Evolutionary conservation across 2,329 filamentous ascomycete genomes (phyloP).

Genomic region (Penicillium olsonii): DNA sequence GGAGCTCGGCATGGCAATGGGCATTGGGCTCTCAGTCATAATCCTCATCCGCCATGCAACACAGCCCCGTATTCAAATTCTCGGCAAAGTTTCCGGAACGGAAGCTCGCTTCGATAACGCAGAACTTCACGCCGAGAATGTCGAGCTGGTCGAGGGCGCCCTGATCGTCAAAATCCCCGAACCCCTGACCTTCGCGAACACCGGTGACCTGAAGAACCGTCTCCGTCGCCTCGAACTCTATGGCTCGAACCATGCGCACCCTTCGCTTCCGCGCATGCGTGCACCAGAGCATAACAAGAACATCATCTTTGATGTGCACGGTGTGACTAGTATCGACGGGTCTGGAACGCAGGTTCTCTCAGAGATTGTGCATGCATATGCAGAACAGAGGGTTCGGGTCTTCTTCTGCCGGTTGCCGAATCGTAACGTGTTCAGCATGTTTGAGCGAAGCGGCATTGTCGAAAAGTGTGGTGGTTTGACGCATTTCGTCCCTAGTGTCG

Average conservation of each 20-base stretch:
- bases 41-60: conserved; percentile 89
- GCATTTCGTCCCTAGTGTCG: conserved; percentile 80
- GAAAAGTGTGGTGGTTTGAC: conserved; percentile 74
- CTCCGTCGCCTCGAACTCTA: conserved; percentile 84
- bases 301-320: conserved; percentile 95
- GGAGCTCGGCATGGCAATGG: conserved; percentile 88
- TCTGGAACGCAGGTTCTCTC: conserved; percentile 87
- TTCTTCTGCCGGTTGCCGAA: conserved; percentile 57
- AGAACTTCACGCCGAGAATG: conserved; percentile 66
- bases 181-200: conserved; percentile 95
- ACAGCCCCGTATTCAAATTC: conserved; percentile 90
- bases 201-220: conserved; percentile 82
- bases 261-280: conserved; percentile 78
- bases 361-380: conserved; percentile 83
- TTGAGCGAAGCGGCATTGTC: conserved; percentile 80
- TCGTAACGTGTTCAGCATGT: conserved; percentile 67
- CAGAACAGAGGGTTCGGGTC: conserved; percentile 67
- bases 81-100: conserved; percentile 83
- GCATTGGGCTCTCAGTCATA: conserved; percentile 85
- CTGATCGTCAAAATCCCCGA: conserved; percentile 98
- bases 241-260: conserved; percentile 81
- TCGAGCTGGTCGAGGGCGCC: conserved; percentile 90
- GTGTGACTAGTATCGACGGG: conserved; percentile 92
- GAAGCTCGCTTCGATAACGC: conserved; percentile 80
- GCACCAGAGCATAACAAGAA: conserved; percentile 82